phyloP scores from a whole-genome alignment of 768 basidiomycete species.

The Podaxis carcinomalis region DNA sequence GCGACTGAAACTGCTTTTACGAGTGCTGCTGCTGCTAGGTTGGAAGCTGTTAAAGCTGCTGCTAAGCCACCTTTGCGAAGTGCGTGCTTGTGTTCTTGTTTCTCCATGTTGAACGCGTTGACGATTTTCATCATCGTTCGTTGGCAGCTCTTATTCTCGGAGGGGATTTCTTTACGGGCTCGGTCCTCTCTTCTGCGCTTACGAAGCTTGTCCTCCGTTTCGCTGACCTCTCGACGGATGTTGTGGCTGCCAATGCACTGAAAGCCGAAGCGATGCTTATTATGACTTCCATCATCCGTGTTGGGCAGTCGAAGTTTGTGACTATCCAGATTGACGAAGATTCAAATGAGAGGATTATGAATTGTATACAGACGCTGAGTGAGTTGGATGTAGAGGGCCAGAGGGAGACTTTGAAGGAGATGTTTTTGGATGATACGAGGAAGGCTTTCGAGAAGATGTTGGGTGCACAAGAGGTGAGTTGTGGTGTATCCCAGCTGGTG shows the following conservation, averaged over 20 bases:
- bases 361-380: slow-evolving; percentile 91
- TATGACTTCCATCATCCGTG: slow-evolving; percentile 95
- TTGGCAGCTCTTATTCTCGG: slow-evolving; percentile 75
- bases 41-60: slow-evolving; percentile 83
- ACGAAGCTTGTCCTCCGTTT: slow-evolving; percentile 90
- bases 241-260: slow-evolving; percentile 55
- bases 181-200: slow-evolving; percentile 84
- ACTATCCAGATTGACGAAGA: slow-evolving; percentile 98
- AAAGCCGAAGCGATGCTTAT: slow-evolving; percentile 97
- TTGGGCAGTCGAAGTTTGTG: slow-evolving; percentile 95
- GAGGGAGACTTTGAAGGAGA: slow-evolving; percentile 51
- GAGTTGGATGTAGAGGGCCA: slow-evolving; percentile 51
- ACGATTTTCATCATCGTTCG: not conserved
- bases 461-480: slow-evolving; percentile 80
- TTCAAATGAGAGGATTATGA: slow-evolving; percentile 92
- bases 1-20: slow-evolving; percentile 94
- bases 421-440: slow-evolving; percentile 85
- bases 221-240: slow-evolving; percentile 45
- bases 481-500: not conserved
- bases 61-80: slow-evolving; percentile 87
- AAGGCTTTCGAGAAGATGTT: slow-evolving; percentile 94
- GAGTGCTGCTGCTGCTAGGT: slow-evolving; percentile 50
- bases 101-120: not conserved
- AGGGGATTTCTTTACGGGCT: slow-evolving; percentile 96
- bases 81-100: slow-evolving; percentile 26